Conservation (phyloP, 2,329 filamentous ascomycete genomes). For the Talaromyces marneffei region DNA sequence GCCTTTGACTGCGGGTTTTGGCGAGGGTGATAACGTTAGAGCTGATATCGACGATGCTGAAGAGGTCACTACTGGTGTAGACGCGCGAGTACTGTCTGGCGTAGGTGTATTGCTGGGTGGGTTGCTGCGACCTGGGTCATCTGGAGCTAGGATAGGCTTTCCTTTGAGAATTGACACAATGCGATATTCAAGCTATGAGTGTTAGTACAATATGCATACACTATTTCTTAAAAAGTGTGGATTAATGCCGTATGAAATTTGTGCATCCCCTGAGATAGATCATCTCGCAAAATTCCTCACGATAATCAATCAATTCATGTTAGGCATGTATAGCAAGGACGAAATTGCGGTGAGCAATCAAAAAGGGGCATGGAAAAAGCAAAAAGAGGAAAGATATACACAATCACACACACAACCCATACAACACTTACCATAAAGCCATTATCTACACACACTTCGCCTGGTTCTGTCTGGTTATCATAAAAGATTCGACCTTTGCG, state of each 20-base stretch:
- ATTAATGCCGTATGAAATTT: neutral
- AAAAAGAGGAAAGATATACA: neutral
- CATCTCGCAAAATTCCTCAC: neutral
- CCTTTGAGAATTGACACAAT: slow-evolving; percentile 19
- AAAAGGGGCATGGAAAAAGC: neutral
- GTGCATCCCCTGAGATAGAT: neutral
- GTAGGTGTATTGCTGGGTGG: slow-evolving; percentile 12
- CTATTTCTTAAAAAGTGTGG: too few relatives aligned
- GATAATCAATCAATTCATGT: neutral
- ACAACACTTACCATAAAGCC: slow-evolving; percentile 20
- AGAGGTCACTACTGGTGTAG: slow-evolving; percentile 6
- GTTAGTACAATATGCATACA: neutral
- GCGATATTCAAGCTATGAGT: slow-evolving; percentile 19
- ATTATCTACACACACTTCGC: slow-evolving; percentile 20
- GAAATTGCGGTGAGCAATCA: slow-evolving; percentile 9
- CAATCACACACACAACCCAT: neutral
- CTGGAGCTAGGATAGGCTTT: slow-evolving; percentile 21
- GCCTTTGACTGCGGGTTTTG: slow-evolving; percentile 12
- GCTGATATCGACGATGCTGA: neutral
- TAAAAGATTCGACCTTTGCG: slow-evolving; percentile 19
- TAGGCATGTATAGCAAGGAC: neutral
- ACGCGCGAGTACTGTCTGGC: slow-evolving; percentile 7
- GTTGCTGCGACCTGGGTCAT: slow-evolving; percentile 21
- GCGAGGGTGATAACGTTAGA: neutral
- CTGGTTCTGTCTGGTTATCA: slow-evolving; percentile 17